These are phyloP conservation scores for Rhynchosporium agropyri DNA, from an alignment of 2,329 filamentous ascomycete species.

Conservation along the genomic window DNA sequence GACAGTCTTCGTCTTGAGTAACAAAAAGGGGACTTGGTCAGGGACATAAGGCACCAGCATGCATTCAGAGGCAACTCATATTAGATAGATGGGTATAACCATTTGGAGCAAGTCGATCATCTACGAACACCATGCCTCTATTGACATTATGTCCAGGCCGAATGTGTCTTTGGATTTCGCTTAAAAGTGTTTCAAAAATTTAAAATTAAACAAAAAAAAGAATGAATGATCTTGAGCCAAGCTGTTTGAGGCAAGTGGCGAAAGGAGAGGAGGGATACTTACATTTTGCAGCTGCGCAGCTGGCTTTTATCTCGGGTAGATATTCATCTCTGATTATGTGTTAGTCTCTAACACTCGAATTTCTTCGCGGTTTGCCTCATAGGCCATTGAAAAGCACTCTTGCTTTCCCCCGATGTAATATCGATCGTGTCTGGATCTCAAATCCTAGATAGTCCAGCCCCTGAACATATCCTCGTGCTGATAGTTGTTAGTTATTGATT, in stretches of 20 bases:
- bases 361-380: too few species aligned
- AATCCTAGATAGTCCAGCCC: background rate
- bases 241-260: background rate
- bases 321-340: background rate
- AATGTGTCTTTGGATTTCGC: background rate
- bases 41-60: too few species aligned
- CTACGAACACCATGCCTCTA: too few species aligned
- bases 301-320: background rate
- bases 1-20: too few species aligned
- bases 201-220: background rate
- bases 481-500: background rate
- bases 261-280: background rate
- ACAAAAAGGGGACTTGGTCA: too few species aligned
- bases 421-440: background rate
- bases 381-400: background rate
- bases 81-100: too few species aligned
- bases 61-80: too few species aligned
- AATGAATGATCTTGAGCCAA: background rate
- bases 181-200: background rate
- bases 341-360: background rate
- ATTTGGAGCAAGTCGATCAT: too few species aligned
- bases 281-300: conserved; percentile 7
- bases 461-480: background rate
- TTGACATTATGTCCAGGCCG: too few species aligned
- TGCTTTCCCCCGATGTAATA: background rate